Base-by-base conservation (phyloP, 1,284 basidiomycete genomes). In the Sanghuangporus sanghuang region DNA sequence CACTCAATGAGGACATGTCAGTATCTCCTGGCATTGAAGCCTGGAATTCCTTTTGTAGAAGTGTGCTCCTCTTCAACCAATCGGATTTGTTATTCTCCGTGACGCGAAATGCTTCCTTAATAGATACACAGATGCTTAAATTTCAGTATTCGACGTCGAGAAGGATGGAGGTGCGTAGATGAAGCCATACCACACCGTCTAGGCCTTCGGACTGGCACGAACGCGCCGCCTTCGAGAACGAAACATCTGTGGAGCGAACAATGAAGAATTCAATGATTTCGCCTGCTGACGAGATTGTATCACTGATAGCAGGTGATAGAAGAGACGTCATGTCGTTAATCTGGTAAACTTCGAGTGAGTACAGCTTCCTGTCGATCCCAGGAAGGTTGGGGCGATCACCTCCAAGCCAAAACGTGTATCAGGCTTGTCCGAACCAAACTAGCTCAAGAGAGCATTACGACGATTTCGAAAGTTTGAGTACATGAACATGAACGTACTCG, bases 391-490 rank as follows among this genome's bases (percentile, higher is more conserved):
- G 48, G 39, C 23, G 69, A 78, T 70, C 66, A 93, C 92, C 85
- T 94, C 86, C 68, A 96, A 82, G 54, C 85, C 86, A 76, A 93
- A 96, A 60, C 96, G 85, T 57, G 89, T 86, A 75, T 98, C 95
- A 44, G 95, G 95, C 79, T 98, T 98, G 78, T 98, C 95, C 57
- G 93, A 94, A 8, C 96, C 95, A 80, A 89, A 98, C 86, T 93
- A 67, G 27, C 66, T 63, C 61, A 67, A 16, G 59, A 46, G n/a
- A 63, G 49, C 63, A 49, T 57, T 16, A 62, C 11, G 38, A 12
- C 48, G 14, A 8, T 27, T 38, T 49, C 3, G 55, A 56, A 23
- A 35, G 35, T 6, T 27, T 14, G 39, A 46, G 52, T 23, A 39
- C 38, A 14, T 16, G 18, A 36, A 23, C 16, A 21, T 32, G n/a